Base-by-base conservation (phyloP, 2,329 filamentous ascomycete species). In the Colletotrichum salicis region DNA sequence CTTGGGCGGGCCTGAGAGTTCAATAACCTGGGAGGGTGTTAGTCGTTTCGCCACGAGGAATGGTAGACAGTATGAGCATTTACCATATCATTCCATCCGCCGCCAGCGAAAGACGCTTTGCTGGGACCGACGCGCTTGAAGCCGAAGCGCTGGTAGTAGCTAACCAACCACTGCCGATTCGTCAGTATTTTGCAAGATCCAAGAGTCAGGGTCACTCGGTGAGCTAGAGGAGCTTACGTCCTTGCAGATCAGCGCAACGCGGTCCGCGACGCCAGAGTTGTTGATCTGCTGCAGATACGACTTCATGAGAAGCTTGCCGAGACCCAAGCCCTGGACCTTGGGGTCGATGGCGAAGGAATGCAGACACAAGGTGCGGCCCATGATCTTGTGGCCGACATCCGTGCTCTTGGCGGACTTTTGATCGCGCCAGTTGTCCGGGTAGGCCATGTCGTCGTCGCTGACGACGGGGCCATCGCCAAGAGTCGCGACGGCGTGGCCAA, bases 21-120 rank as follows among this genome's bases (percentile, higher is more conserved):
- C 75, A 54, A 78, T 68, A 12, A 77, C 74, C 77, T 78, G 51
- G 7, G 31, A 51, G 41, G 24, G 0, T n/a, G 55, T 77, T 41
- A 74, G 51, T 51, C 33, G 15, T 24, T 24, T 8, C 29, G 5
- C 41, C 24, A 8, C 15, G 33, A n/a, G 27, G 19, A 1, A 52
- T 58, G 45, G 4, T 2, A 22, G 19, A n/a, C 41, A 5, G 4
- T 10, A n/a, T 22, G 51, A 4, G 19, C 86, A 8, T 48, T 22
- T 80, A 95, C 93, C 93, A 97, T 91, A 79, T 96, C 91, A 76
- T 90, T 87, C 94, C 95, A 97, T 22, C 90, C 91, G 37, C 94
- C 93, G 48, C 94, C 94, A 24, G 91, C 93, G 82, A 94, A 95
- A 70, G 88, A 85, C 62, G 90, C 92, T 71, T 88, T 83, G 80